Evolutionary conservation across 2,329 filamentous ascomycete species (phyloP).

Genomic region (Magnaporthales sp.): DNA sequence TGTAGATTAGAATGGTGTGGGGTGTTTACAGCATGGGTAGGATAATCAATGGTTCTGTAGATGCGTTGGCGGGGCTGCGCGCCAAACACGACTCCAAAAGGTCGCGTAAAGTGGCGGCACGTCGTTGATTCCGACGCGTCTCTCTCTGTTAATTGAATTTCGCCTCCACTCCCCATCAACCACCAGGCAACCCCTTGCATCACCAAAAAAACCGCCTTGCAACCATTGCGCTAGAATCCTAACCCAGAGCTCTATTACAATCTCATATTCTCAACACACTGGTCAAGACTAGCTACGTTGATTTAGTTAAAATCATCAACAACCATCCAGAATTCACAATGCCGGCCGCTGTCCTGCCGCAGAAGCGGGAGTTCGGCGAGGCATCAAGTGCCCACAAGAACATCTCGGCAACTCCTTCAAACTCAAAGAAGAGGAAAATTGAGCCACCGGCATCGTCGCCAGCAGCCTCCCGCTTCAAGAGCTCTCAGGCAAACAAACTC

Average conservation of each 20-base stretch:
- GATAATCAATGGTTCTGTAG: neutral
- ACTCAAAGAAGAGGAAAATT: conserved; percentile 76
- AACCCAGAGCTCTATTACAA: neutral
- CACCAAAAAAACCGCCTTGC: neutral
- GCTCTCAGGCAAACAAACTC: conserved; percentile 55
- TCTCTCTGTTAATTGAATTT: neutral
- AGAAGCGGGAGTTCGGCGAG: conserved; percentile 67
- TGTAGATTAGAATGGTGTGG: neutral
- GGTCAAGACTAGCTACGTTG: neutral
- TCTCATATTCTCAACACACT: neutral
- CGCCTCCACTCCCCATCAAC: neutral
- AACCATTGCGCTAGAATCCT: neutral
- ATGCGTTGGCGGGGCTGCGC: neutral
- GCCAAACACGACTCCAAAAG: neutral
- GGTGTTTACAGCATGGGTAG: neutral
- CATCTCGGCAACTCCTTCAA: conserved; percentile 43
- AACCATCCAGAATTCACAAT: conserved; percentile 22
- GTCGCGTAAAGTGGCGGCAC: neutral
- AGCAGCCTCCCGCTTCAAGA: conserved; percentile 43
- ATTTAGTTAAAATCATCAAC: neutral
- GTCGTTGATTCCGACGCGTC: neutral
- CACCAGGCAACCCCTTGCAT: neutral
- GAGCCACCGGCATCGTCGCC: conserved; percentile 52
- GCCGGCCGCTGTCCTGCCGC: conserved; percentile 46
- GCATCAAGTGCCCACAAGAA: conserved; percentile 56